Evolutionary conservation across 148 eudicot species (phyloP).

Genomic region (Hydrangea macrophylla): DNA sequence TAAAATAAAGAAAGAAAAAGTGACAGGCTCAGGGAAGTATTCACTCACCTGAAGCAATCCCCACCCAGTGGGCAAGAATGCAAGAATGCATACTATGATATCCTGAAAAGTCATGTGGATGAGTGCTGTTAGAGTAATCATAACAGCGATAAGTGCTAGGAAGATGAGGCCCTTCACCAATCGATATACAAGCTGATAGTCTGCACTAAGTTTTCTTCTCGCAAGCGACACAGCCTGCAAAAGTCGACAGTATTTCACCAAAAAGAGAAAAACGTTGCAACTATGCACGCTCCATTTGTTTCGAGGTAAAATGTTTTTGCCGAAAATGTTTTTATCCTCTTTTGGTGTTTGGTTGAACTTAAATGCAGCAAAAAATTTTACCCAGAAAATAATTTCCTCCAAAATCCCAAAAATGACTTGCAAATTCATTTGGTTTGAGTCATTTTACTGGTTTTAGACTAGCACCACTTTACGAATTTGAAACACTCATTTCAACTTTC

Average conservation of each 20-base stretch:
- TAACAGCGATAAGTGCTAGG: conserved; percentile 31
- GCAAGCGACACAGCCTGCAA: conserved; percentile 48
- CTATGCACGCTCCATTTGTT: no score
- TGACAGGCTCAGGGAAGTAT: neutral
- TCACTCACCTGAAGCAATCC: conserved; percentile 59
- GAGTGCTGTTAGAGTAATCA: conserved; percentile 36
- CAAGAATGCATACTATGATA: conserved; percentile 52
- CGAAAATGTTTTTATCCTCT: no score
- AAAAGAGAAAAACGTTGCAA: neutral
- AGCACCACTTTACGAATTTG: no score
- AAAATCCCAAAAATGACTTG: no score
- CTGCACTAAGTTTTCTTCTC: conserved; percentile 43
- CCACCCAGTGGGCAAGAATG: conserved; percentile 73
- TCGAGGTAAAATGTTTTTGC: no score
- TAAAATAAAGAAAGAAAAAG: neutral
- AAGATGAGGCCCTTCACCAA: conserved; percentile 46
- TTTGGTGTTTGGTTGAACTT: no score
- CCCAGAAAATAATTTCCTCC: no score
- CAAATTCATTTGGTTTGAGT: no score
- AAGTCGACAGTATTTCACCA: neutral
- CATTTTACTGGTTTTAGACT: no score
- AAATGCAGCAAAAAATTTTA: no score
- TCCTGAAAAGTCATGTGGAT: conserved; percentile 45
- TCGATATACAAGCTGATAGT: conserved; percentile 48
- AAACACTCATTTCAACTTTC: no score